phyloP scores from a whole-genome alignment of 1,284 basidiomycete genomes.

The Fomitopsis schrenkii region DNA sequence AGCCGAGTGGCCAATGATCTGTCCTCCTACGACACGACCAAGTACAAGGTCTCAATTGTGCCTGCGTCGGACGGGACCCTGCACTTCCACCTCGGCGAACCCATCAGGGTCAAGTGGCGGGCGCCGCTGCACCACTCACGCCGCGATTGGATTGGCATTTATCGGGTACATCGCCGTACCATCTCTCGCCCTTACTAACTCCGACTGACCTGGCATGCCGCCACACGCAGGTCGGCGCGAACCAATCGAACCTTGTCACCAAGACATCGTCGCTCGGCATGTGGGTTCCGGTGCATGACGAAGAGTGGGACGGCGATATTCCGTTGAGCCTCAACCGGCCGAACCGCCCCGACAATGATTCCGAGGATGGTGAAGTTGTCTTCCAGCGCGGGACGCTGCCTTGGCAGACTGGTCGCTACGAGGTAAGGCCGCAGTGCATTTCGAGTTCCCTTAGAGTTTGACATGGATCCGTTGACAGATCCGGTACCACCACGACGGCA shows the following conservation, averaged over 20 bases:
- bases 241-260: conserved; percentile 80
- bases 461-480: conserved; percentile 36
- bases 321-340: conserved; percentile 49
- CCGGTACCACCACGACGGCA: conserved; percentile 89
- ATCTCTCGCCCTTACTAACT: background rate
- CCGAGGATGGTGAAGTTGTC: conserved; percentile 63
- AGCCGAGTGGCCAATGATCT: conserved; percentile 84
- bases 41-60: conserved; percentile 70
- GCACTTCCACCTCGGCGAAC: conserved; percentile 88
- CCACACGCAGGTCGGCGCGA: conserved; percentile 70
- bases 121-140: conserved; percentile 86
- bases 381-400: conserved; percentile 81
- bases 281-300: conserved; percentile 89
- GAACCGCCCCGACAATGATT: conserved; percentile 33
- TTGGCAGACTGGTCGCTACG: conserved; percentile 86
- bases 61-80: conserved; percentile 47
- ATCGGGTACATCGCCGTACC: conserved; percentile 47
- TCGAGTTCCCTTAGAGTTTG: background rate
- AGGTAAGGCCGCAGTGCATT: conserved; percentile 43
- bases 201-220: conserved; percentile 1
- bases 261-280: conserved; percentile 84
- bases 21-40: conserved; percentile 71
- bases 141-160: conserved; percentile 98
- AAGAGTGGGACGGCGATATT: conserved; percentile 91
- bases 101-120: conserved; percentile 84